Conservation (phyloP, 208 protist genomes). For the Acanthamoeba divionensis region DNA sequence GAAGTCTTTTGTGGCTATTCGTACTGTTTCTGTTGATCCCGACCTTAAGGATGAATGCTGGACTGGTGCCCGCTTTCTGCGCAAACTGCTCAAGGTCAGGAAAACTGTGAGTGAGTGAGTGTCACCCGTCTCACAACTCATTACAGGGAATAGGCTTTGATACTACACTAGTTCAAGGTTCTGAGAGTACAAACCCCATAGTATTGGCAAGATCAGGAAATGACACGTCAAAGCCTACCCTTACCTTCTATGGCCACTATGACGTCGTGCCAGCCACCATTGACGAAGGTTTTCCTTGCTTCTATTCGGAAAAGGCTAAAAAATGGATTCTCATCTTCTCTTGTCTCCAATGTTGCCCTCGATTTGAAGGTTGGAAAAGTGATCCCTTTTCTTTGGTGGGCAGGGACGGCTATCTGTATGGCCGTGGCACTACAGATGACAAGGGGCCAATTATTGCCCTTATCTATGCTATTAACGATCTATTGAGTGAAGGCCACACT, state of each 20-base stretch:
- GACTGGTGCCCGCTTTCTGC: slow-evolving; percentile 14
- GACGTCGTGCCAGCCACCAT: slow-evolving; percentile 48
- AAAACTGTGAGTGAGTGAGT: too few species aligned
- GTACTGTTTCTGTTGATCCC: slow-evolving; percentile 2
- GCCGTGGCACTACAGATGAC: slow-evolving; percentile 66
- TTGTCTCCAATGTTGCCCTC: too few species aligned
- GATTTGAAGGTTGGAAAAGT: background rate
- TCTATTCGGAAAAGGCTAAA: background rate
- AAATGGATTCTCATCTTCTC: too few species aligned
- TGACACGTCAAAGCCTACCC: slow-evolving; percentile 49
- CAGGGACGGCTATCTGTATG: slow-evolving; percentile 69
- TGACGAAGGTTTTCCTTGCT: background rate
- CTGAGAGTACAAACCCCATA: slow-evolving; percentile 31
- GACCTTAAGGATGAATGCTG: slow-evolving; percentile 37
- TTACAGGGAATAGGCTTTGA: slow-evolving; percentile 10
- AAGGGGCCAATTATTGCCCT: slow-evolving; percentile 64
- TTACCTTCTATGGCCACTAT: slow-evolving; percentile 66
- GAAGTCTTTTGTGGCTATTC: background rate
- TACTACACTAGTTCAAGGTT: slow-evolving; percentile 25
- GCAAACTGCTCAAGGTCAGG: background rate
- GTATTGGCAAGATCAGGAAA: slow-evolving; percentile 9
- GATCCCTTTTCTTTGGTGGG: slow-evolving; percentile 50
- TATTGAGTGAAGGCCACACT: background rate
- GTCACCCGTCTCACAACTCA: too few species aligned
- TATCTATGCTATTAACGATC: slow-evolving; percentile 41